Base-by-base conservation (phyloP, 2,329 filamentous ascomycete genomes). In the Xylaria sp. region DNA sequence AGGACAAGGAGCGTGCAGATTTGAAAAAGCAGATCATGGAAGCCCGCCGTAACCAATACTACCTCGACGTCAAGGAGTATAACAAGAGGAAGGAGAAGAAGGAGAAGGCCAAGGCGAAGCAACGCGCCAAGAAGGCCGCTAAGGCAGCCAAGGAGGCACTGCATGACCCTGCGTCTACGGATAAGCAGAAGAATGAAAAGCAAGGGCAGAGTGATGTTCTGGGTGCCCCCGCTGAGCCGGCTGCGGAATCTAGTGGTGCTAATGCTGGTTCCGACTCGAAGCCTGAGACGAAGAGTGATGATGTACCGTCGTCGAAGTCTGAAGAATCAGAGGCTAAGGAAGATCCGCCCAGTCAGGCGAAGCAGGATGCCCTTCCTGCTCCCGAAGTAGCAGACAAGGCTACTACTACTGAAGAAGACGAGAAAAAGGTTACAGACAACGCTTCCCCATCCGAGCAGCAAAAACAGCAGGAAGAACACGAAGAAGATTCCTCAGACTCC, bases 21-120 rank as follows among this genome's bases (percentile, higher is more conserved):
- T 66, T 79, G 7, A 78, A 75, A 61, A 76, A 77, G 25, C 73
- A 79, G 53, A 74, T 81, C 20, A 80, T 81, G 66, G 78, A 80
- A 53, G 77, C 75, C 66, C 79, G 72, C 20, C 63, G 63, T 1
- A 63, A 80, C 38, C 15, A 33, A 3, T 51, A 74, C 44, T 74
- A 77, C 42, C 29, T 73, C 17, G 72, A 78, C 58, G 78, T 79
- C 53, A 84, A 84, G 74, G 75, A 82, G 11, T 78, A 81, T n/a
- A 75, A 79, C 13, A 82, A 80, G 62, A 74, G 76, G n/a, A 78
- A 79, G 36, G 73, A 78, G 57, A 73, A 78, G 77, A 72, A 81
- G 74, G 55, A 78, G 71, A 76, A 79, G 70, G 72, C 77, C 51
- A 75, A 77, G 75, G 72, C 79, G 71, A 75, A 82, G 77, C 75